Conservation (phyloP, 306 rosid species). For the Castanospermum australe region DNA sequence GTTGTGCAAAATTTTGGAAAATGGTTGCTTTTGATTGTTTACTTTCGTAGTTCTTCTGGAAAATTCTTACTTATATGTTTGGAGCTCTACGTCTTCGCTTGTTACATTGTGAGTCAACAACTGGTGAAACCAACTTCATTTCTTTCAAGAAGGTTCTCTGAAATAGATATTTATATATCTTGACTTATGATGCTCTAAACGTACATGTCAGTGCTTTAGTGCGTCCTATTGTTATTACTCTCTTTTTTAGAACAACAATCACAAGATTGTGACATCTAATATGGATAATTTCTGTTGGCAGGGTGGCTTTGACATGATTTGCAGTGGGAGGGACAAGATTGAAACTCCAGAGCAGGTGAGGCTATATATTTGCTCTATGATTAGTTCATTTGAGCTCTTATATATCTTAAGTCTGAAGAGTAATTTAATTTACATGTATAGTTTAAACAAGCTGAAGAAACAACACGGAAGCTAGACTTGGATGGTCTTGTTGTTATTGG, state of each 20-base stretch:
- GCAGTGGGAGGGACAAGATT: constrained; percentile 99
- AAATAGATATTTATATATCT: background rate
- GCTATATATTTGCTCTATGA: constrained; percentile 10
- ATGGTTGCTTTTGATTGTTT: background rate
- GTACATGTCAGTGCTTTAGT: background rate
- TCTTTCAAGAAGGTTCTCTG: background rate
- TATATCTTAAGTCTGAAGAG: background rate
- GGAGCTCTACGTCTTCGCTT: background rate
- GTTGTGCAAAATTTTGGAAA: background rate
- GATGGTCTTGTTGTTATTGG: constrained; percentile 99
- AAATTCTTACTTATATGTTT: background rate
- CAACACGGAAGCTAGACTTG: constrained; percentile 79
- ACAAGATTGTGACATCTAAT: constrained; percentile 8
- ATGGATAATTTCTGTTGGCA: constrained; percentile 36
- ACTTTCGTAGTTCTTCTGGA: background rate
- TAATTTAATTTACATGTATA: constrained; percentile 40
- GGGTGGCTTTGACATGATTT: constrained; percentile 99
- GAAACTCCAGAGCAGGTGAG: constrained; percentile 99
- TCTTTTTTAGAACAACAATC: background rate
- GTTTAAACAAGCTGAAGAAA: constrained; percentile 97
- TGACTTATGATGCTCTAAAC: background rate
- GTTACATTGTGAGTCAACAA: background rate
- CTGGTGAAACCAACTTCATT: background rate
- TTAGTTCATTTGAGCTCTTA: background rate
- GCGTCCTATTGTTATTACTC: background rate